Base-by-base conservation (phyloP, 257 asterid genomes). In the Gentiana dahurica region DNA sequence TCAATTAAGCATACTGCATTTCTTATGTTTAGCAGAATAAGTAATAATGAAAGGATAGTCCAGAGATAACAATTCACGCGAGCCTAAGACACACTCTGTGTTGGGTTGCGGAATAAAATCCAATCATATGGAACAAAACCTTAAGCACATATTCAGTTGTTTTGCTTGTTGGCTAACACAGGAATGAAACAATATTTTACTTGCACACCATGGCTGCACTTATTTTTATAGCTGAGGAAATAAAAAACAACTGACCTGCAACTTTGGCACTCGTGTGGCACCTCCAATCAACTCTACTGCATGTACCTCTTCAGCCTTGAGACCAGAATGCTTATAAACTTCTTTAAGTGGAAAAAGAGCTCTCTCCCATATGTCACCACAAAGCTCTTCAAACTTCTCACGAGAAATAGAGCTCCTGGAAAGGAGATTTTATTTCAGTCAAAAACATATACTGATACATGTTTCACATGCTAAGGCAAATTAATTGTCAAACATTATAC, bases 261-360 rank as follows among this genome's bases (percentile, higher is more conserved):
- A 83, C 73, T 83, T 88, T 55, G 97, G 99, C 62, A 92, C 97
- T 64, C 99, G 85, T 39, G 99, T 92, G 77, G 97, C 91, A 74
- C 99, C 99, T 71, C 99, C 99, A 73, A 92, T 85, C 80, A 92
- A 76, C 82, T 92, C 99, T 65, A 92, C 94, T 2, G 93, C 99
- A 71, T 85, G 75, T 69, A 92, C 73, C 62, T 92, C 95, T 36
- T 83, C 94, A 55, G 68, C 63, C 67, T 70, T 88, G 63, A 92
- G 56, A 58, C 95, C 95, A 54, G 99, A 85, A 61, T 74, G 54
- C 68, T 74, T 70, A 72, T 88, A 79, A 63, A 88, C 88, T 63
- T 92, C 88, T 77, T 81, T 83, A 7, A 92, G 68, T 52, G 99
- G 98, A 63, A 62, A 58, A 54, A 92, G 90, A 65, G 99, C 84